A percentile compares a stretch with the other conserved stretches of the same genome.
Conservation (phyloP, 768 basidiomycete species). For the Tulasnella sp. region DNA sequence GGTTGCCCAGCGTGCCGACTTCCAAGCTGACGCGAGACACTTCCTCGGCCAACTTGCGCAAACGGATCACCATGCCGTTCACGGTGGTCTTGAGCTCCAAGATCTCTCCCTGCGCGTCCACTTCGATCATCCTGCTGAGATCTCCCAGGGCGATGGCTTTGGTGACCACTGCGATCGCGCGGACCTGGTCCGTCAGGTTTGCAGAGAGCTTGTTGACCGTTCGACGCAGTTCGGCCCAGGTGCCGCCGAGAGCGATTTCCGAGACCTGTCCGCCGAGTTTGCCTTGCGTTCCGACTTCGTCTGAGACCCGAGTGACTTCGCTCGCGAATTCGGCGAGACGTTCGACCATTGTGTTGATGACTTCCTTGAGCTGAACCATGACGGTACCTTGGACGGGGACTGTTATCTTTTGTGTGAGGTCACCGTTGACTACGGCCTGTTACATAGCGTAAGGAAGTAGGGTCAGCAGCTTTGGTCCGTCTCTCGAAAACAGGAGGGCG, state of each 20-base stretch:
- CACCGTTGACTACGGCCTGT: conserved; percentile 59
- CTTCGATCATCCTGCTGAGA: conserved; percentile 71
- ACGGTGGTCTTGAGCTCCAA: conserved; percentile 34
- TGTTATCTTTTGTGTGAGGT: conserved; percentile 67
- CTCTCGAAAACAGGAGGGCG: not conserved
- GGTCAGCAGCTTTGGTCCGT: not conserved
- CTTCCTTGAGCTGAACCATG: conserved; percentile 72
- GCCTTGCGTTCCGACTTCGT: conserved; percentile 85
- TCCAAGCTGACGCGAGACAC: conserved; percentile 73
- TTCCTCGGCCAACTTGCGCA: too few relatives aligned
- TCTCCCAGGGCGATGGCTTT: conserved; percentile 74
- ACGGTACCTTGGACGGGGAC: conserved; percentile 68
- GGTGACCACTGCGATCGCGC: conserved; percentile 82
- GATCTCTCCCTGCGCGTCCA: conserved; percentile 93
- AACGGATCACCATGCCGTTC: conserved; percentile 75
- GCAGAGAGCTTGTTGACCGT: conserved; percentile 91
- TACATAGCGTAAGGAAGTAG: not conserved
- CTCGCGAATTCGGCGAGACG: conserved; percentile 1
- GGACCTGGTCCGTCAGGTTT: conserved; percentile 76
- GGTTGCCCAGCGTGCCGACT: conserved; percentile 81
- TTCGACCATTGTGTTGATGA: conserved; percentile 55
- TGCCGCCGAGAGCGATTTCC: conserved; percentile 85
- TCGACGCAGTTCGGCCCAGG: conserved; percentile 82
- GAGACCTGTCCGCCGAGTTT: conserved; percentile 84
- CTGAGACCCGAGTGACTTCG: conserved; percentile 58